A percentile compares a stretch with the other conserved stretches of the same genome.
These are phyloP conservation scores for Vicia faba DNA, from an alignment of 306 rosid species.

Conservation along the genomic window DNA sequence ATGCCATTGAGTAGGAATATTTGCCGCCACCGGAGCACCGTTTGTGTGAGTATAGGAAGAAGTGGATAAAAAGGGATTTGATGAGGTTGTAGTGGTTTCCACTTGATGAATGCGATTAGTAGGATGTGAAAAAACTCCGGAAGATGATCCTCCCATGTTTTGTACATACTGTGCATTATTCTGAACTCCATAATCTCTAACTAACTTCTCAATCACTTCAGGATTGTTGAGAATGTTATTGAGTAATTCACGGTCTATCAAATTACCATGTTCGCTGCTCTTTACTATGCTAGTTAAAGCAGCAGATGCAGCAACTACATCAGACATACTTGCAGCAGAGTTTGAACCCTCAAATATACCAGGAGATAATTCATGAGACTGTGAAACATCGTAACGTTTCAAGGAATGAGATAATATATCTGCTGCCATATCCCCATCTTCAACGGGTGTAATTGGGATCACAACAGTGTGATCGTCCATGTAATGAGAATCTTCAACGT, in stretches of 20 bases:
- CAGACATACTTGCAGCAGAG: slow-evolving; percentile 45
- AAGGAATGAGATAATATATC: slow-evolving; percentile 44
- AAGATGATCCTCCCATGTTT: slow-evolving; percentile 52
- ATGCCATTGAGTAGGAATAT: slow-evolving; percentile 46
- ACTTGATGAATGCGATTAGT: slow-evolving; percentile 40
- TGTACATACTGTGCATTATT: slow-evolving; percentile 41
- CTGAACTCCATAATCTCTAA: slow-evolving; percentile 54
- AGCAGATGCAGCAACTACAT: slow-evolving; percentile 65
- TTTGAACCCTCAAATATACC: slow-evolving; percentile 37
- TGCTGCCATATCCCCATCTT: slow-evolving; percentile 70
- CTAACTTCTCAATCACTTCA: slow-evolving; percentile 76
- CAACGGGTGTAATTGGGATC: slow-evolving; percentile 82
- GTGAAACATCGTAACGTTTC: slow-evolving; percentile 35
- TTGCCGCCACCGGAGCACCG: slow-evolving; percentile 44
- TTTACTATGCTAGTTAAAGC: slow-evolving; percentile 64
- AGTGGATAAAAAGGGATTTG: slow-evolving; percentile 41
- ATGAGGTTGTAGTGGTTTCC: slow-evolving; percentile 41
- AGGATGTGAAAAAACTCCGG: slow-evolving; percentile 45
- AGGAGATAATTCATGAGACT: slow-evolving; percentile 38
- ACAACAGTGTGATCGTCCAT: slow-evolving; percentile 47
- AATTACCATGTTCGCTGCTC: slow-evolving; percentile 65
- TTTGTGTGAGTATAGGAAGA: slow-evolving; percentile 48
- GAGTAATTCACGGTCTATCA: slow-evolving; percentile 73
- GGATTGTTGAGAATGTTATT: slow-evolving; percentile 73
- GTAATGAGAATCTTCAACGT: slow-evolving; percentile 46